These are phyloP conservation scores for Fusarium sp. DNA, from an alignment of 2,329 filamentous ascomycete genomes.

Conservation along the genomic window DNA sequence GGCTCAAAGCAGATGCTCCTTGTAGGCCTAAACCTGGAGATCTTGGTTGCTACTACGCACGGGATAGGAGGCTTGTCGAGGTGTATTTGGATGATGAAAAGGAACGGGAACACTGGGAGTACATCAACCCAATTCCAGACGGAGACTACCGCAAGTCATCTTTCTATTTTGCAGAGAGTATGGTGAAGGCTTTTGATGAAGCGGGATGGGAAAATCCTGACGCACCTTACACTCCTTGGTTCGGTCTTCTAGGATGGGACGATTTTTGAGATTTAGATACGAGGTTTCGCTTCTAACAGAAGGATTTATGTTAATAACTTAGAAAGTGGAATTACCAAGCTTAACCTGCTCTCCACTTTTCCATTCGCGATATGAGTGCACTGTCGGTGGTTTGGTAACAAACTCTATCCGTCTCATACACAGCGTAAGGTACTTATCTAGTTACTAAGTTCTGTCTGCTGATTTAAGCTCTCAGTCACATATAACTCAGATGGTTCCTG, in stretches of 20 bases:
- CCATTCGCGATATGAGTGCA: background rate
- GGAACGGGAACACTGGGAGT: background rate
- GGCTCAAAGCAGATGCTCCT: background rate
- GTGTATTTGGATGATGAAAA: fast-evolving
- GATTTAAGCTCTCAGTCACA: no score
- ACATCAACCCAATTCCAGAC: background rate
- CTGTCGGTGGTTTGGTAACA: fast-evolving
- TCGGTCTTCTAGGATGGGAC: background rate
- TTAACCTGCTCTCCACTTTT: fast-evolving
- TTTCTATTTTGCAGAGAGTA: background rate
- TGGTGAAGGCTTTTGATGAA: background rate
- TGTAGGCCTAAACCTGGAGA: fast-evolving
- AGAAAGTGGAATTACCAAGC: fast-evolving
- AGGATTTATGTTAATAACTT: fast-evolving
- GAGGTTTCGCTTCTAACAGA: background rate
- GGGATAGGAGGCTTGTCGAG: background rate
- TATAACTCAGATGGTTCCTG: background rate
- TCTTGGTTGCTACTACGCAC: background rate
- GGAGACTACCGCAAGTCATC: background rate
- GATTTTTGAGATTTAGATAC: background rate
- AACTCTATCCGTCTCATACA: background rate
- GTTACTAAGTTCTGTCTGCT: no score
- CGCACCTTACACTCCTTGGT: background rate
- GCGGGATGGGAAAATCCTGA: background rate
- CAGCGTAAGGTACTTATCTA: background rate